These are phyloP conservation scores for Cajanus cajan DNA, from an alignment of 306 rosid species.

Conservation along the genomic window DNA sequence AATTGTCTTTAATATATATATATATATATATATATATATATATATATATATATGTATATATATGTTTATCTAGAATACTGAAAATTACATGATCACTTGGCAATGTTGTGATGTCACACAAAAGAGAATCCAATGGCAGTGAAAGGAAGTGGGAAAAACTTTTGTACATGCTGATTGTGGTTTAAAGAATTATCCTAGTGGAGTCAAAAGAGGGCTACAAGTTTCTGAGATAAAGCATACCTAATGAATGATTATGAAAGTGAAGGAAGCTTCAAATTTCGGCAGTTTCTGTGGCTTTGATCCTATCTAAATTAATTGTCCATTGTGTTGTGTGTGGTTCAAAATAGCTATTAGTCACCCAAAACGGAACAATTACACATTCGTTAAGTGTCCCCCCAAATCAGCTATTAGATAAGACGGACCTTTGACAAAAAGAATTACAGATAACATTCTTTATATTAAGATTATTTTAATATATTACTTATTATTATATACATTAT, in stretches of 20 bases:
- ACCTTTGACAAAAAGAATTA: neutral
- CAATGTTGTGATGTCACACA: neutral
- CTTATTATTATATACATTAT: too few species aligned
- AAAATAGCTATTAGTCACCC: neutral
- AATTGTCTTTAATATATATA: too few species aligned
- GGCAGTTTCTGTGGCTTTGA: neutral
- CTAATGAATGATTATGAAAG: slow-evolving; percentile 20
- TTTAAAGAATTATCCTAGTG: slow-evolving; percentile 17
- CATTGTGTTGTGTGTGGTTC: neutral
- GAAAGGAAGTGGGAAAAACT: slow-evolving; percentile 27
- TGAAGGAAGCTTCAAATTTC: slow-evolving; percentile 25
- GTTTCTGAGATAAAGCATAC: neutral
- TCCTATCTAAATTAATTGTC: neutral
- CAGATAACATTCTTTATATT: too few species aligned
- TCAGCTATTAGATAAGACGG: neutral
- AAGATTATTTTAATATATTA: too few species aligned
- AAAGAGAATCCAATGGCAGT: slow-evolving; percentile 39
- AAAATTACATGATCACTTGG: too few species aligned
- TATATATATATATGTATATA: too few species aligned
- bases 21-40: too few species aligned
- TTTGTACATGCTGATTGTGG: slow-evolving; percentile 9
- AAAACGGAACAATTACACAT: neutral
- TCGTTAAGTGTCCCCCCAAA: neutral
- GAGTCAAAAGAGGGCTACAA: slow-evolving; percentile 26
- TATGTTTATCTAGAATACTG: too few species aligned